Conservation (phyloP, 208 protist species). For the Tritrichomonas musculus region DNA sequence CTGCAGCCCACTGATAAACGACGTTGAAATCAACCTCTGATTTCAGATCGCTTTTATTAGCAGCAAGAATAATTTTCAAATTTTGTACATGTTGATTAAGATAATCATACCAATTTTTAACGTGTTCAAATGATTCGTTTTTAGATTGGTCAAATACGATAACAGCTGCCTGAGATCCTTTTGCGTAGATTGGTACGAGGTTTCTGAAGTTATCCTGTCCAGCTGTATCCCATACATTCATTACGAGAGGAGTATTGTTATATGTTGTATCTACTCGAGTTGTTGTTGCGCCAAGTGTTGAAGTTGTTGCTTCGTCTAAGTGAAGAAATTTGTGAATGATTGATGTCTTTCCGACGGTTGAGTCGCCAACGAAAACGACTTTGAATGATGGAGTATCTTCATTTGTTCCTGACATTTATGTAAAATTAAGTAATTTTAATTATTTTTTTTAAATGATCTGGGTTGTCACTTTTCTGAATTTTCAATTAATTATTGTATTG, state of each 20-base stretch:
- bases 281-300: background rate
- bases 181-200: background rate
- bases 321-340: conserved; percentile 19
- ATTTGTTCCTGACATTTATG: too few species aligned
- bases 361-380: conserved; percentile 21
- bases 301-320: background rate
- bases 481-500: too few species aligned
- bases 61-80: background rate
- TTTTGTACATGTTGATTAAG: background rate
- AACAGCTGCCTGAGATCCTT: background rate
- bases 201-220: conserved; percentile 14
- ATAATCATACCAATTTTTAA: background rate
- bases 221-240: conserved; percentile 27
- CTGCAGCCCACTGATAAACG: background rate
- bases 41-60: background rate
- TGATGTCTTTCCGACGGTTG: conserved; percentile 31
- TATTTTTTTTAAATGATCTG: too few species aligned
- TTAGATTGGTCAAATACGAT: conserved; percentile 22
- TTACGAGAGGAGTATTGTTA: background rate
- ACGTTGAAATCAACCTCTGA: background rate
- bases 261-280: background rate
- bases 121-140: background rate
- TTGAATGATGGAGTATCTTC: background rate
- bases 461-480: too few species aligned
- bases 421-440: too few species aligned